Evolutionary conservation across 805 yeast genomes (phyloP), one percentile per base, ranked within the genome.

Genomic region (fission yeast (Schizosaccharomyces pombe)): DNA sequence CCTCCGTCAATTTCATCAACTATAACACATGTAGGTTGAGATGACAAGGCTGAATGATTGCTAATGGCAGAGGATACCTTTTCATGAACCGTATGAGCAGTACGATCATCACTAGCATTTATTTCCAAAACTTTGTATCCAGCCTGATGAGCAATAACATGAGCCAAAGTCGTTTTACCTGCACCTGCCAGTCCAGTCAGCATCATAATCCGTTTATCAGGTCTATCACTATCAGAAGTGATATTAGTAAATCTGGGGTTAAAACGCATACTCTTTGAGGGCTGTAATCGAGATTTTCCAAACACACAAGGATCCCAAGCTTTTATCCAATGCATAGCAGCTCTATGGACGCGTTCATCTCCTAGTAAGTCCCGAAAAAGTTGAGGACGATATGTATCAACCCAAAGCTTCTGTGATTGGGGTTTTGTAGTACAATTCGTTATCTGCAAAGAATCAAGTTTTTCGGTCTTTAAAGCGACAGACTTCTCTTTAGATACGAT

Each of bases 141-240:
- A 40, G 83, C 75, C 58, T 84, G 94, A 51, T 72, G 73, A 2
- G 95, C 91, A 37, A 86, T 73, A 1, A 85, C 76, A 62, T 87
- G 95, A 0, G 89, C 85, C 1, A 86, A 79, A 0, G 91, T 76
- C 0, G 97, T 87, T 63, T 89, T 89, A 8, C 98, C 98, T 16
- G 82, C 72, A 1, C 98, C 98, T 0, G 95, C 86, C 0, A 95
- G 91, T 0, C 98, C 98, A 63, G 81, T 85, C 9, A 91, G 74
- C 43, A 91, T 68, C 22, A 91, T 63, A 0, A 91, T 72, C 58
- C 77, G 80, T 54, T 73, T 73, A 14, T 65, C 68, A 0, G 87
- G 87, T 55, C 87, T 68, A 30, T 26, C 47, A 2, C 14, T 16
- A 34, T 34, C 40, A 74, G 70, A 43, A 74, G 31, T 24, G 14